Conservation (phyloP, 768 basidiomycete species). For the Collybia sp. region DNA sequence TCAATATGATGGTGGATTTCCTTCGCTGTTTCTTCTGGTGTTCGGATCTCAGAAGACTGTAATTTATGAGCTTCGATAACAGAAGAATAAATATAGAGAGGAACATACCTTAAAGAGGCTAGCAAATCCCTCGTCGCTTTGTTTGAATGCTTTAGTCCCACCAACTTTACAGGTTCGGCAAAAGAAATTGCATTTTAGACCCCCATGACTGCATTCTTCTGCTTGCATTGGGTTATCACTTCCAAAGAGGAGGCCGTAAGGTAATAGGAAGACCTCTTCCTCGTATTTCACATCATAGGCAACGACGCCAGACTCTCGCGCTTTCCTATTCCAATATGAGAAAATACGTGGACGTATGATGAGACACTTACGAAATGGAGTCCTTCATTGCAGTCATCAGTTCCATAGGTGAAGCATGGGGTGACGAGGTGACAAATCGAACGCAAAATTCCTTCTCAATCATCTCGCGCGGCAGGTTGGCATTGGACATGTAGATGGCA, state of each 20-base stretch:
- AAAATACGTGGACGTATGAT: neutral
- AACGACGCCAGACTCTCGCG: neutral
- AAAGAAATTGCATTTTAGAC: conserved; percentile 23
- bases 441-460: conserved; percentile 14
- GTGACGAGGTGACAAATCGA: conserved; percentile 16
- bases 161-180: conserved; percentile 26
- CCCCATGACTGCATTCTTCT: conserved; percentile 25
- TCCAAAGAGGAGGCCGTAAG: conserved; percentile 10
- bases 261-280: conserved; percentile 2
- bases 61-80: neutral
- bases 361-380: neutral
- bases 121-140: neutral
- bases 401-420: conserved; percentile 13
- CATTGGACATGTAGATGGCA: conserved; percentile 14
- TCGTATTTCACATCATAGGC: conserved; percentile 5
- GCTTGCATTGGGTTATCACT: conserved; percentile 33
- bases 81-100: neutral
- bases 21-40: neutral
- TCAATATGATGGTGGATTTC: neutral
- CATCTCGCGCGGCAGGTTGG: conserved; percentile 10
- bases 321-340: neutral
- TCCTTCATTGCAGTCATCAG: conserved; percentile 11
- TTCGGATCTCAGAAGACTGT: neutral
- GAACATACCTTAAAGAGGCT: neutral
- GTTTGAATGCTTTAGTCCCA: conserved; percentile 16